Evolutionary conservation across 805 yeast species (phyloP), one percentile per base, ranked within the genome.

Genomic region (Metschnikowia continentalis): DNA sequence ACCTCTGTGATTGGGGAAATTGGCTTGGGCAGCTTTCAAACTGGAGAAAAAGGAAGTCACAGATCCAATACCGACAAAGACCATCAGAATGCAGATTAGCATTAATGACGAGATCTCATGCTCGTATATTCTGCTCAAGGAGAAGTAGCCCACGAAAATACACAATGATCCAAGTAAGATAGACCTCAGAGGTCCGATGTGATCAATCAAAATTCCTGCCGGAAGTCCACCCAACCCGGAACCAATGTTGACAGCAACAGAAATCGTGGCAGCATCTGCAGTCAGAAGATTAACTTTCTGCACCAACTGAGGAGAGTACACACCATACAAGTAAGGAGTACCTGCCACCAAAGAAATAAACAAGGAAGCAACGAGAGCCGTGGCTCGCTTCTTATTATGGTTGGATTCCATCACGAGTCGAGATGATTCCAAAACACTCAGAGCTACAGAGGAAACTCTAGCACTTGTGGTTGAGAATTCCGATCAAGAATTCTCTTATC

Each of bases 271-370:
- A 6, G 90, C 80, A 54, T 80, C 81, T 0, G 81, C 70, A 0
- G 86, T 77, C 0, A 84, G 76, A 26, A 86, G 71, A 0, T 81
- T 76, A 22, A 86, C 80, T 56, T 75, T 69, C 23, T 72, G 68
- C 26, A 84, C 76, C 54, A 87, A 68, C 61, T 86, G 90, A 1
- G 92, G 91, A 1, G 90, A 83, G 61, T 81, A 87, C n/a, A 82
- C 80, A 0, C 91, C 88, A 62, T 82, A 87, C 13, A 85, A 69
- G 59, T 87, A 87, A 0, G 89, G 87, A 2, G 90, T 86, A 2
- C 94, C 92, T 3, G 89, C 77, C 0, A 86, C 90, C 43, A 86
- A 59, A 0, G 88, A 78, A 7, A 83, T 83, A 15, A 84, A 60
- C 13, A 71, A 57, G 13, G 76, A 69, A 20, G 63, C 61, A 10